phyloP scores from a whole-genome alignment of 2,329 filamentous ascomycete genomes.

The Lasiodiplodia sp. region DNA sequence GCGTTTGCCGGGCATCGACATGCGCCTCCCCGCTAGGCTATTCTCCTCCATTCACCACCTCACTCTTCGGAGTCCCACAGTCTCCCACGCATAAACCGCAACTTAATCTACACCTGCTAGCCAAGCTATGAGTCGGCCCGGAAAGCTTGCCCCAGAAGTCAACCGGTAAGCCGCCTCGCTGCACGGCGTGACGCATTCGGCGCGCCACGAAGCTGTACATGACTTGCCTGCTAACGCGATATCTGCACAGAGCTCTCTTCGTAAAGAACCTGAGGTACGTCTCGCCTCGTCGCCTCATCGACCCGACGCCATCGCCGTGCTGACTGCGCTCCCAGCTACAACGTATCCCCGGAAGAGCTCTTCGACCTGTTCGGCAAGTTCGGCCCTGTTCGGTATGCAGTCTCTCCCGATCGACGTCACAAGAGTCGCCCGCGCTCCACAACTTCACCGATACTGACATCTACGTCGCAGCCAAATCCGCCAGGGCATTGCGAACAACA shows the following conservation, averaged over 20 bases:
- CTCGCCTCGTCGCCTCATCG: background rate
- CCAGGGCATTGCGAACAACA: constrained; percentile 95
- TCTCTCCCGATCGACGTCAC: constrained; percentile 27
- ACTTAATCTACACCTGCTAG: constrained; percentile 33
- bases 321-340: constrained; percentile 72
- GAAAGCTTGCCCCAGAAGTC: constrained; percentile 99
- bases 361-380: constrained; percentile 99
- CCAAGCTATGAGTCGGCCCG: constrained; percentile 91
- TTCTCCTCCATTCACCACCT: constrained; percentile 17
- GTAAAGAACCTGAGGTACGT: constrained; percentile 96
- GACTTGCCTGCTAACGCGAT: constrained; percentile 38
- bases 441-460: constrained; percentile 36
- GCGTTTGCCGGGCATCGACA: constrained; percentile 14
- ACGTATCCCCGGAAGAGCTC: constrained; percentile 96
- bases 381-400: constrained; percentile 84
- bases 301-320: constrained; percentile 22
- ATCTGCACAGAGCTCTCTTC: constrained; percentile 84
- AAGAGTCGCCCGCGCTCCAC: background rate
- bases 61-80: constrained; percentile 31
- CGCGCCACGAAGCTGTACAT: constrained; percentile 33
- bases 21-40: constrained; percentile 24
- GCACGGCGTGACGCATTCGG: constrained; percentile 31
- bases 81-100: constrained; percentile 29
- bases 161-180: constrained; percentile 74
- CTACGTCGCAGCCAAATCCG: constrained; percentile 82